phyloP scores from a whole-genome alignment of 495 filamentous ascomycete genomes.

The Aspergillus olivimuriae region DNA sequence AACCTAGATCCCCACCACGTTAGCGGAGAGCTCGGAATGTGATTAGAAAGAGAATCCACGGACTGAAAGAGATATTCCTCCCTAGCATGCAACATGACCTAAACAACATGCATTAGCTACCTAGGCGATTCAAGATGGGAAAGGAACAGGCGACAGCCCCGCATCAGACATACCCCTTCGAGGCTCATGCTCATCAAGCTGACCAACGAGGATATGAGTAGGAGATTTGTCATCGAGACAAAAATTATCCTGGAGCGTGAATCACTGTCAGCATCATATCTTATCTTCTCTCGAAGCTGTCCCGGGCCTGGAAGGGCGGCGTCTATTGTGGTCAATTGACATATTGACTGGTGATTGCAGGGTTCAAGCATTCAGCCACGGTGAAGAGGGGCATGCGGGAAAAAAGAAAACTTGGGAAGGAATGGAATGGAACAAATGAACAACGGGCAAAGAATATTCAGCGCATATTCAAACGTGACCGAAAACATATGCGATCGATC shows the following conservation, averaged over 20 bases:
- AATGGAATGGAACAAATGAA: constrained; percentile 1
- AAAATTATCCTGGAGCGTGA: constrained; percentile 54
- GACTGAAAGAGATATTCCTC: constrained; percentile 87
- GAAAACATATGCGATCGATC: constrained; percentile 25
- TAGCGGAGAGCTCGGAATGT: constrained; percentile 8
- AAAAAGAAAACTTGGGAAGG: constrained; percentile 4
- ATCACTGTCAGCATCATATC: constrained; percentile 13
- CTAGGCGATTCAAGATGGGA: no score
- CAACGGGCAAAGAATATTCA: constrained; percentile 1
- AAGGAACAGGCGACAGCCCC: neutral
- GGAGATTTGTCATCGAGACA: constrained; percentile 79
- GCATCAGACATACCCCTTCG: constrained; percentile 74
- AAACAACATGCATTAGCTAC: no score
- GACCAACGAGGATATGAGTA: constrained; percentile 86
- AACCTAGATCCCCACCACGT: constrained; percentile 23
- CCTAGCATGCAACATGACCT: constrained; percentile 55
- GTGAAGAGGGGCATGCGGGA: neutral
- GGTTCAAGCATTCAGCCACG: neutral
- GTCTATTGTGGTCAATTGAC: neutral
- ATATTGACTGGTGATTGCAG: neutral
- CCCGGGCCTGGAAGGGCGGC: no score
- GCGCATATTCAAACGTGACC: constrained; percentile 30
- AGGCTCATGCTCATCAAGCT: constrained; percentile 88
- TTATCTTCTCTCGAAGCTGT: neutral
- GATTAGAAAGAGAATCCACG: constrained; percentile 13